Conservation (phyloP, 768 basidiomycete genomes). For the Lactarius psammicola region DNA sequence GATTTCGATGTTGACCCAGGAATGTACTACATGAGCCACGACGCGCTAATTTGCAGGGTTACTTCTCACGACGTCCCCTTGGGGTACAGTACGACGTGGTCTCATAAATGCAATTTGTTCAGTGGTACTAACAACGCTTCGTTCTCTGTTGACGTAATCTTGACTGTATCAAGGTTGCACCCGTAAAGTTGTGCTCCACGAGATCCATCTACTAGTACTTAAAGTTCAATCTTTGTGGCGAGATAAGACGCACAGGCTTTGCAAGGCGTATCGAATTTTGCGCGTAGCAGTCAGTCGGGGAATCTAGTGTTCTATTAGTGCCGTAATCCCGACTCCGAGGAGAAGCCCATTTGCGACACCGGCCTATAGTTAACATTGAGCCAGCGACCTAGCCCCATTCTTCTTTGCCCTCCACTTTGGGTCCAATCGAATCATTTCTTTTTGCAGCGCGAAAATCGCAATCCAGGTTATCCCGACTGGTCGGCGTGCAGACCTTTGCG, state of each 20-base stretch:
- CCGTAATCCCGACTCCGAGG: conserved; percentile 24
- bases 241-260: conserved; percentile 24
- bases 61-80: neutral
- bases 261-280: conserved; percentile 1
- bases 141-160: neutral
- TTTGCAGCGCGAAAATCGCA: conserved; percentile 20
- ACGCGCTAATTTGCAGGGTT: neutral
- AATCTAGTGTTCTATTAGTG: conserved; percentile 10
- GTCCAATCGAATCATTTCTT: conserved; percentile 5
- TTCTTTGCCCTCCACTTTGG: conserved; percentile 11
- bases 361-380: conserved; percentile 10
- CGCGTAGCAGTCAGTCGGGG: neutral
- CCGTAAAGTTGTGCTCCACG: conserved; percentile 3
- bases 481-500: conserved; percentile 8
- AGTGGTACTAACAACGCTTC: neutral
- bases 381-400: conserved; percentile 27
- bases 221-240: conserved; percentile 14
- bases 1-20: neutral
- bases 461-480: conserved; percentile 4
- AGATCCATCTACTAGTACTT: conserved; percentile 12
- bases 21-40: neutral
- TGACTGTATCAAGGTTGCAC: neutral
- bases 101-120: neutral
- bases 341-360: conserved; percentile 13
- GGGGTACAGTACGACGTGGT: neutral